phyloP scores from a whole-genome alignment of 768 basidiomycete genomes.

The Panaeolus papilionaceus region DNA sequence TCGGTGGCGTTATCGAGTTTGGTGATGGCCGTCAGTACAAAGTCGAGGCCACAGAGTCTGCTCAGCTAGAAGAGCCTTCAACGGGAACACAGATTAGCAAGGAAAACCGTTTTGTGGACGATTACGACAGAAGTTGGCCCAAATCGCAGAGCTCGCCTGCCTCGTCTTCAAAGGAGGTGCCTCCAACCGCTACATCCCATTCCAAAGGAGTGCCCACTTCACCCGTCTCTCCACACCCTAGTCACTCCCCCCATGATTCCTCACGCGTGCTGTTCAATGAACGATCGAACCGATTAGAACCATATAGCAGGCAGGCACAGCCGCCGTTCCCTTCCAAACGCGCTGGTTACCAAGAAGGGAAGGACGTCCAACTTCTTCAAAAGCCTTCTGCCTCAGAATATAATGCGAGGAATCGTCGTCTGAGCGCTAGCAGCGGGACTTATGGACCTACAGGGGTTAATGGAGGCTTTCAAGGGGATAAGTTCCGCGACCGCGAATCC shows the following conservation, averaged over 20 bases:
- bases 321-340: conserved; percentile 52
- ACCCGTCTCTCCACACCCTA: conserved; percentile 41
- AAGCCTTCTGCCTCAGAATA: conserved; percentile 48
- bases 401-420: conserved; percentile 36
- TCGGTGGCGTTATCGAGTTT: conserved; percentile 92
- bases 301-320: conserved; percentile 59
- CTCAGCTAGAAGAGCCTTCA: conserved; percentile 32
- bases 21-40: conserved; percentile 94
- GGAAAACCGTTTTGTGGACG: conserved; percentile 90
- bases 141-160: conserved; percentile 62
- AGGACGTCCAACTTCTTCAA: conserved; percentile 64
- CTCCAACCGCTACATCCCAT: conserved; percentile 31
- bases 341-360: conserved; percentile 49
- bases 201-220: conserved; percentile 34
- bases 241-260: conserved; percentile 58
- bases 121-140: conserved; percentile 98
- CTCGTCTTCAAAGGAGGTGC: conserved; percentile 47
- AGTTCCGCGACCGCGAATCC: conserved; percentile 36
- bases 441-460: conserved; percentile 32
- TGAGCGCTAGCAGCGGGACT: conserved; percentile 38
- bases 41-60: conserved; percentile 56
- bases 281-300: conserved; percentile 88
- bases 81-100: conserved; percentile 61
- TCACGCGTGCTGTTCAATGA: conserved; percentile 94
- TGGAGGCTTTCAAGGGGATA: conserved; percentile 24